Conservation (phyloP, 1,284 basidiomycete genomes). For the Irpex rosettiformis region DNA sequence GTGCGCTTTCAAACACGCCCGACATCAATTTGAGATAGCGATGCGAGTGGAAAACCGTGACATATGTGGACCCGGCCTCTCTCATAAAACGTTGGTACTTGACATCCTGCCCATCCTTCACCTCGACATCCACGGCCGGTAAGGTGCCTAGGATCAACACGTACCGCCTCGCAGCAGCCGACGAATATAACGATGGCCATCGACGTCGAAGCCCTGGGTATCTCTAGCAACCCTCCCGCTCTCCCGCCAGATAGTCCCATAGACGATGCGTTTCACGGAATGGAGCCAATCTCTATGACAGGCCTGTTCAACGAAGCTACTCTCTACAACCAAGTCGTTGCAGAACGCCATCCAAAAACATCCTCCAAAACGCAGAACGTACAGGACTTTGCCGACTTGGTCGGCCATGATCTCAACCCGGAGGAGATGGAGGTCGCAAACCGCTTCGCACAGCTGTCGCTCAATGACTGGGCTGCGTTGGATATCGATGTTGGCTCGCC, state of each 20-base stretch:
- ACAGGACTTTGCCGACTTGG: constrained; percentile 36
- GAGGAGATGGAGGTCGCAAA: constrained; percentile 32
- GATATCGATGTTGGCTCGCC: neutral
- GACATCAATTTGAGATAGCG: neutral
- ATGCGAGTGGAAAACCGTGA: neutral
- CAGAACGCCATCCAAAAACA: constrained; percentile 6
- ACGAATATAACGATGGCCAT: neutral
- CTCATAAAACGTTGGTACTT: neutral
- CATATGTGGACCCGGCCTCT: too few species aligned
- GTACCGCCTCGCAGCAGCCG: neutral
- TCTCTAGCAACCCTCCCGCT: neutral
- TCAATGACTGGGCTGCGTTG: constrained; percentile 17
- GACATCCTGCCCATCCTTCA: neutral
- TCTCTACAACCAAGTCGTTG: constrained; percentile 35
- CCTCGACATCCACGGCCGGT: neutral
- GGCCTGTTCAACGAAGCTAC: constrained; percentile 35
- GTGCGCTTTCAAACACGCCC: neutral
- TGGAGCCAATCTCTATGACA: constrained; percentile 20
- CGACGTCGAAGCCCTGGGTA: neutral
- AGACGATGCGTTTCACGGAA: constrained; percentile 6
- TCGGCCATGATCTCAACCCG: constrained; percentile 34
- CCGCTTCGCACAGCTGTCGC: constrained; percentile 35
- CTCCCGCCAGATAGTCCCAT: neutral
- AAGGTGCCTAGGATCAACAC: neutral
- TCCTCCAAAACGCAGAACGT: constrained; percentile 10